A percentile compares a stretch with the other conserved stretches of the same genome.
These are phyloP conservation scores for Scenedesmus sp. DNA, from an alignment of 163 green algal genomes.

Conservation along the genomic window DNA sequence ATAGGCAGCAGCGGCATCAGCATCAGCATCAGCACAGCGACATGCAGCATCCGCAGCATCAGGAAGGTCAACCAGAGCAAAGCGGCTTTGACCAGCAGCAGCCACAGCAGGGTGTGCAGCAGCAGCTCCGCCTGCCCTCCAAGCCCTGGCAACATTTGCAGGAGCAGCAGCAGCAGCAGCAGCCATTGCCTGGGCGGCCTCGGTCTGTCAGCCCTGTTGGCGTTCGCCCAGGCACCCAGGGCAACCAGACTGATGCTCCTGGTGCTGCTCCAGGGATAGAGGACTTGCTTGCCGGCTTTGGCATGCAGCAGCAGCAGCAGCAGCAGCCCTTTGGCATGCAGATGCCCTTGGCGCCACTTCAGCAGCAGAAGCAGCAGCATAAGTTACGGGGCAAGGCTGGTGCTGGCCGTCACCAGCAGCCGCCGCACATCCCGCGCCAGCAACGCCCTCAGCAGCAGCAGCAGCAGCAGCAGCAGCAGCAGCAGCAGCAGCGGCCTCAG, in stretches of 20 bases:
- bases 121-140: not conserved
- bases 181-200: not conserved
- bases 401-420: not conserved
- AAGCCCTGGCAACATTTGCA: not conserved
- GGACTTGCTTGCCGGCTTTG: not conserved
- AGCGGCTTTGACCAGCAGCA: not conserved
- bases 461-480: not conserved
- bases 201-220: not conserved
- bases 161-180: constrained; percentile 11
- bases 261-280: not conserved
- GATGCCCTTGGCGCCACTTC: not conserved
- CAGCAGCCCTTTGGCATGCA: not conserved
- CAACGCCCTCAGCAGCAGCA: not conserved
- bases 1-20: not conserved
- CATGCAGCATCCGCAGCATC: not conserved
- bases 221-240: not conserved
- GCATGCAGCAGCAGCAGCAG: constrained; percentile 26
- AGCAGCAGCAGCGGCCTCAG: not conserved
- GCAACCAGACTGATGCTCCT: not conserved
- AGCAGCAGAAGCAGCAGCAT: not conserved
- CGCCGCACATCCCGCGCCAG: not conserved
- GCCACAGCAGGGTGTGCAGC: not conserved
- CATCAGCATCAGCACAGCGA: not conserved
- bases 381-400: not conserved
- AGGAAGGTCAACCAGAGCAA: not conserved